phyloP scores from a whole-genome alignment of 2,329 filamentous ascomycete species.

The Arthroderma sp. region DNA sequence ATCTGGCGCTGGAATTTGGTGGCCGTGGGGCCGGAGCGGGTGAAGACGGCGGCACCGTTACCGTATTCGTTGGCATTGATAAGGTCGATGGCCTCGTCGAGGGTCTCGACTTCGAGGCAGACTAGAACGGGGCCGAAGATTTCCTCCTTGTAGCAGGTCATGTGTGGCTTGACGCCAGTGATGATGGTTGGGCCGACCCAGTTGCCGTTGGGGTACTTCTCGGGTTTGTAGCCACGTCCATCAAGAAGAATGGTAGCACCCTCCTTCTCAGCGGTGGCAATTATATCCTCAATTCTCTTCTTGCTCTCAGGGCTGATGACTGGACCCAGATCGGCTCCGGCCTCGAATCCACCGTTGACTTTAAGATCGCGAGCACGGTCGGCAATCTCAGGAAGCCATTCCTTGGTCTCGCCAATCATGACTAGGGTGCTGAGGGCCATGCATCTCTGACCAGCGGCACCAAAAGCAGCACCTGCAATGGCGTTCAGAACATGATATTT shows the following conservation, averaged over 20 bases:
- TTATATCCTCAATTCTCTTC: conserved; percentile 51
- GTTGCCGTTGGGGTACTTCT: conserved; percentile 55
- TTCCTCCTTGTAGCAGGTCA: conserved; percentile 55
- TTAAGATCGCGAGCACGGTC: conserved; percentile 48
- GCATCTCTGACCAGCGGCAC: conserved; percentile 56
- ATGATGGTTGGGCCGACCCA: conserved; percentile 55
- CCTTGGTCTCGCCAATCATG: conserved; percentile 52
- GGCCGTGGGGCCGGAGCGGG: conserved; percentile 48
- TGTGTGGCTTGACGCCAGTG: conserved; percentile 51
- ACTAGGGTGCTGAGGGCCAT: conserved; percentile 58
- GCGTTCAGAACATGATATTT: conserved; percentile 57
- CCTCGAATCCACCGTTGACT: conserved; percentile 50
- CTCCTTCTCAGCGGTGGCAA: conserved; percentile 49
- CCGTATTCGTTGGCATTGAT: conserved; percentile 58
- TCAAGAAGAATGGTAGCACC: conserved; percentile 54
- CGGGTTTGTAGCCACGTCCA: conserved; percentile 48
- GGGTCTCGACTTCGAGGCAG: conserved; percentile 47
- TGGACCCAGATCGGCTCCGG: conserved; percentile 50
- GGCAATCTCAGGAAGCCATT: conserved; percentile 52
- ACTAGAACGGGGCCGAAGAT: conserved; percentile 57
- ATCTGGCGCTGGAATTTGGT: conserved; percentile 52
- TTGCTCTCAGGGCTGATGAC: conserved; percentile 53
- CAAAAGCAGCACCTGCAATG: conserved; percentile 55
- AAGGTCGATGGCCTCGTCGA: conserved; percentile 51
- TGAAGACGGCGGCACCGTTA: conserved; percentile 57